A percentile compares a stretch with the other conserved stretches of the same genome.
Evolutionary conservation across 1,284 basidiomycete species (phyloP).

Genomic region (Sanghuangporus baumii): DNA sequence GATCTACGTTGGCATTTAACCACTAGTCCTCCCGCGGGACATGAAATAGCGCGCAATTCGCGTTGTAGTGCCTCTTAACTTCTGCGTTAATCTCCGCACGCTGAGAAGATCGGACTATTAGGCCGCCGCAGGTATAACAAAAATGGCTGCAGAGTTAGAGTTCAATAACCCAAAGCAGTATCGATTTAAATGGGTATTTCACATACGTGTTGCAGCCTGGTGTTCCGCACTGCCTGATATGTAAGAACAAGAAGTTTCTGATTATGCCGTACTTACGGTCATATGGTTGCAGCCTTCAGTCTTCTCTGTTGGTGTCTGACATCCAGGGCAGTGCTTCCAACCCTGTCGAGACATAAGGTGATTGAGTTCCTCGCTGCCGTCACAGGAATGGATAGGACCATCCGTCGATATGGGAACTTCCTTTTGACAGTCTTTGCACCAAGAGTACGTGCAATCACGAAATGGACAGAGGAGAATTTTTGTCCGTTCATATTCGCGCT

Average conservation of each 20-base stretch:
- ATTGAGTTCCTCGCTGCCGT: constrained; percentile 48
- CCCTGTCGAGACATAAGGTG: constrained; percentile 44
- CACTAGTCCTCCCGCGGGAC: not conserved
- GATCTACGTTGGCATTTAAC: too few relatives aligned
- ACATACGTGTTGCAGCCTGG: constrained; percentile 54
- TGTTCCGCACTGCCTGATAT: constrained; percentile 39
- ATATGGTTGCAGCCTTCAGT: constrained; percentile 58
- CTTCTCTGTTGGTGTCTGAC: constrained; percentile 54
- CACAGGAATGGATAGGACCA: constrained; percentile 45
- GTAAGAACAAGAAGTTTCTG: not conserved
- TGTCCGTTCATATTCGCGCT: constrained; percentile 37
- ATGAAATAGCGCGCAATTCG: not conserved
- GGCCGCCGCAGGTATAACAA: constrained; percentile 49
- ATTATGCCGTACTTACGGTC: constrained; percentile 36
- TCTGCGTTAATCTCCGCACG: not conserved
- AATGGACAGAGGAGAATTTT: constrained; percentile 40
- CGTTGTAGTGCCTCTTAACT: constrained; percentile 1
- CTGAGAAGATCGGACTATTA: constrained; percentile 10
- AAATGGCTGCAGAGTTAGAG: constrained; percentile 39
- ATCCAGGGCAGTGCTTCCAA: constrained; percentile 57
- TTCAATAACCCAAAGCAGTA: not conserved
- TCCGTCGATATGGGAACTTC: constrained; percentile 30
- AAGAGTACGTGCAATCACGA: constrained; percentile 37
- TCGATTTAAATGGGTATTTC: not conserved
- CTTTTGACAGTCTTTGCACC: constrained; percentile 51